Evolutionary conservation across 1,139 yeast species (phyloP), one percentile per base, ranked within the genome.

Genomic region (Sugiyamaella grinbergsii): DNA sequence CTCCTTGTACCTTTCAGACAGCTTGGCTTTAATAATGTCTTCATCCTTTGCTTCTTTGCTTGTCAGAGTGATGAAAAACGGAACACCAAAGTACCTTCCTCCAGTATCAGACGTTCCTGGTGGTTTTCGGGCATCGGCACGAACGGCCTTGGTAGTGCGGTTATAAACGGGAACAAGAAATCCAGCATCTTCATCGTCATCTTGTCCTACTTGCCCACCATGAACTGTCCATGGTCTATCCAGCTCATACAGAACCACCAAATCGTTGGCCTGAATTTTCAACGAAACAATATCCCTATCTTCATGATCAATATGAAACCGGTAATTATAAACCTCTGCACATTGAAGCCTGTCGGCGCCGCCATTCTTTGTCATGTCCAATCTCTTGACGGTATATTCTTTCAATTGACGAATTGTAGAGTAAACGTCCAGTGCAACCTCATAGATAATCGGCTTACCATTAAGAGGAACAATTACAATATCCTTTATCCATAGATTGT

Each of bases 241-340:
- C 33, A 88, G 71, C 57, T 88, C 88, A 64, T 89, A 88, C 54
- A 88, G 81, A 52, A 83, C 75, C 20, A 88, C 75, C 18, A 76
- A 78, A 62, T 90, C 97, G 34, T 75, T 71, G 11, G 75, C 77
- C 6, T 79, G 73, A 18, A 89, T 85, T 34, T 86, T 68, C 54
- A 86, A 94, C 33, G 86, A 76, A 6, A 89, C 77, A n/a, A 81
- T 76, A 38, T 77, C 80, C 37, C 76, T 68, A 41, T 82, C 79
- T 59, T 83, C 89, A 65, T 83, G 85, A 63, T 85, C 82, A 50
- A 77, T 80, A 71, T 82, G 89, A 54, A 91, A 80, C 54, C 80
- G 81, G 54, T 79, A 75, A 53, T 81, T 81, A 70, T 83, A 89
- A 5, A 89, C 71, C 61, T 93, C 97, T 54, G 81, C 81, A 2